Base-by-base conservation (phyloP, 2,329 filamentous ascomycete genomes). In the Colletotrichum australisinense region DNA sequence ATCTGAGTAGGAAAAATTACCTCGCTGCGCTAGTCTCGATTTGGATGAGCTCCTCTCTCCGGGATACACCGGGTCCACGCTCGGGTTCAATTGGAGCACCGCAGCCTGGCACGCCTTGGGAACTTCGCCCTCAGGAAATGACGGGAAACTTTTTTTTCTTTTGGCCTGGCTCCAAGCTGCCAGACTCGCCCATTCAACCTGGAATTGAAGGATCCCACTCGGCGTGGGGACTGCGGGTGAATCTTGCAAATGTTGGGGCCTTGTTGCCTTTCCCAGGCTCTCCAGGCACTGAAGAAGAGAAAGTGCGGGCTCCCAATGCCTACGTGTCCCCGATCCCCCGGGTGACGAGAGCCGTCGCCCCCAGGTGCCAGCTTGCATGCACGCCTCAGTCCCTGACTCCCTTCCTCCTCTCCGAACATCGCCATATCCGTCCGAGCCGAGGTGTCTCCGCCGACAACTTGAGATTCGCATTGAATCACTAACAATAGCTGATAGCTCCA, bases 1-100 rank as follows among this genome's bases (percentile, higher is more conserved):
- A 55, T 65, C 62, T 46, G 26, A 70, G 60, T 30, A 60, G 67
- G 70, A 73, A 73, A 73, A 73, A 68, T 73, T 73, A 73, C 70
- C 70, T 73, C 70, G 70, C 46, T 2, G 32, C 70, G 60, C 70
- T 73, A 73, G 46, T 65, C 70, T 60, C 60, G 60, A 73, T 73
- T 60, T 28, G 58, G 63, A 7, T 19, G 68, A 32, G 26, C 42
- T 72, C n/a, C 62, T 71, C 67, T 52, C 68, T 72, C 63, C 62
- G 72, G 68, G 62, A 71, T 42, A 63, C 67, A 63, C 68, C 71
- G 67, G 71, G 71, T 71, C 62, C 67, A 58, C 63, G 52, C 71
- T 70, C 71, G 71, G 71, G 71, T 72, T 72, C 69, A 64, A 59
- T 69, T 72, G 69, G 69, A 69, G 42, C 42, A 49, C 42, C 19